Base-by-base conservation (phyloP, 495 filamentous ascomycete genomes). In the Penicillium verhagenii region DNA sequence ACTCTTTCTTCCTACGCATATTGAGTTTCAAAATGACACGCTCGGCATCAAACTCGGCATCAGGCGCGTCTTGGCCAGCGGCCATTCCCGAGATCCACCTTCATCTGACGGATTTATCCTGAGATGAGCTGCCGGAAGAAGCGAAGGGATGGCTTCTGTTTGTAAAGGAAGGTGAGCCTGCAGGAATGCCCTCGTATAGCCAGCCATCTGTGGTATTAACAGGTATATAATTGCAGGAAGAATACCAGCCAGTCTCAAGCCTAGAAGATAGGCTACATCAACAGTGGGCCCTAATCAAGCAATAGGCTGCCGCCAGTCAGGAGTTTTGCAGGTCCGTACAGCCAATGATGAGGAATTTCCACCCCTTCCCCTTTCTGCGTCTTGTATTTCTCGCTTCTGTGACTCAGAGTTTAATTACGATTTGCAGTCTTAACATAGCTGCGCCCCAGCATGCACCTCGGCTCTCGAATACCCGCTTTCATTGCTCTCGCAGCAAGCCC, bases 11-110 rank as follows among this genome's bases (percentile, higher is more conserved):
- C 5, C 31, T 35, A 35, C 13, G 4, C 31, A 35, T 14, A 35
- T 35, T n/a, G 2, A n/a, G n/a, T n/a, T n/a, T 35, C 31, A 50
- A 37, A 39, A 54, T 54, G 52, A 18, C 44, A 28, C 44, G 49
- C 23, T 38, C 45, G 16, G 6, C 33, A 49, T 48, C 43, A 47
- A 8, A 54, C 23, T 38, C 45, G 16, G 6, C 33, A 49, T 48
- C 43, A 47, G 14, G 49, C 11, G 52, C 35, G 23, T 54, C 52
- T 42, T 58, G 55, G 48, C 55, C 49, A 29, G 50, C 49, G 38
- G 29, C 1, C 44, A 58, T 58, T 58, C 50, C 56, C 56, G 44
- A 49, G 50, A 48, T 58, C 50, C 44, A 26, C 50, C 47, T 56
- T 5, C 50, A 58, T 49, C 50, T 45, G 18, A 40, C 37, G 13